These are phyloP conservation scores for Aegle marmelos DNA, from an alignment of 345 rosid species.

Conservation along the genomic window DNA sequence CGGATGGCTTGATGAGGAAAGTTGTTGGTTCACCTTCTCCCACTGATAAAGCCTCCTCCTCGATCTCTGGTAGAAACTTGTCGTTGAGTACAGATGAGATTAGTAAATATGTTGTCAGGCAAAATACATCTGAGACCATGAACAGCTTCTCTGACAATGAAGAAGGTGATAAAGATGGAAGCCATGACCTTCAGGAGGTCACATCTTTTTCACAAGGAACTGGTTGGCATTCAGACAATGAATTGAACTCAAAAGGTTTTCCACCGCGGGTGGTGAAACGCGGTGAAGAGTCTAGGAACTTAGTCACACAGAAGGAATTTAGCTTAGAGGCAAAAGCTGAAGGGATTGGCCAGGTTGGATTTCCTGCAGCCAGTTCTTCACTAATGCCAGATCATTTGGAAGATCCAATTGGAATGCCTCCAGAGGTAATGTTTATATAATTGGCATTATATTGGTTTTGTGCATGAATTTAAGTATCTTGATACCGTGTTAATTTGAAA, in stretches of 20 bases:
- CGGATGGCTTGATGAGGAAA: slow-evolving; percentile 83
- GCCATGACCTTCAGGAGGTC: slow-evolving; percentile 42
- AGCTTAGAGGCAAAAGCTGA: slow-evolving; percentile 37
- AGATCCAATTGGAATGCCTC: slow-evolving; percentile 84
- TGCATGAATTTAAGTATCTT: neutral
- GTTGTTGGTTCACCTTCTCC: slow-evolving; percentile 60
- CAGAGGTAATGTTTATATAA: slow-evolving; percentile 57
- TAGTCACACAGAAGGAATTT: slow-evolving; percentile 29
- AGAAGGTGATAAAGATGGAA: slow-evolving; percentile 49
- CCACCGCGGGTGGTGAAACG: slow-evolving; percentile 47
- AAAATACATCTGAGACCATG: slow-evolving; percentile 44
- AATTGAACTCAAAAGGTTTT: slow-evolving; percentile 51
- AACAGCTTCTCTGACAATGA: slow-evolving; percentile 71
- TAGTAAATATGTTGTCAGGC: slow-evolving; percentile 37
- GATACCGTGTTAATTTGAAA: neutral
- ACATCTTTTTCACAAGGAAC: slow-evolving; percentile 41
- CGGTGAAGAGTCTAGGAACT: slow-evolving; percentile 39
- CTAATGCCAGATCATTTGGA: slow-evolving; percentile 37
- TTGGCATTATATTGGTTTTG: slow-evolving; percentile 4
- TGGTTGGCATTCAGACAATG: slow-evolving; percentile 85
- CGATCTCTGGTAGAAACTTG: slow-evolving; percentile 36
- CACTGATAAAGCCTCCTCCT: slow-evolving; percentile 35
- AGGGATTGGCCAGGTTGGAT: slow-evolving; percentile 28
- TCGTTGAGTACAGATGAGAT: slow-evolving; percentile 66
- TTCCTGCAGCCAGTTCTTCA: slow-evolving; percentile 26